These are phyloP conservation scores for Apiotrichum montevideense DNA, from an alignment of 1,284 basidiomycete species.

Conservation along the genomic window DNA sequence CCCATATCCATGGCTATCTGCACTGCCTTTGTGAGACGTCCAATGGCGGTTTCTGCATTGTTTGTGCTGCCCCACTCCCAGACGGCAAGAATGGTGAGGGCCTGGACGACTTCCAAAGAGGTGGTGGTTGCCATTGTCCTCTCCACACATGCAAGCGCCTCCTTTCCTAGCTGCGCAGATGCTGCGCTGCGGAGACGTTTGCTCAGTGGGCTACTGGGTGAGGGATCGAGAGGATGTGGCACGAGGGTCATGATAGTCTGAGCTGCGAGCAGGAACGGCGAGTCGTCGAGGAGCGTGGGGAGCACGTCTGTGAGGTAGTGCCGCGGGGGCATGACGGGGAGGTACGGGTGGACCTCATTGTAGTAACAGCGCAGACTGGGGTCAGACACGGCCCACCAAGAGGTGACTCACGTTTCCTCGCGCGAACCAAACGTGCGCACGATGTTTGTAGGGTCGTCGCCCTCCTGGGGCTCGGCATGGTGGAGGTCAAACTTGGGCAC, in stretches of 20 bases:
- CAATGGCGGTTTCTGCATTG: constrained; percentile 28
- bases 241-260: constrained; percentile 44
- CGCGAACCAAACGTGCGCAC: constrained; percentile 30
- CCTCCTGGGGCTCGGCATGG: constrained; percentile 14
- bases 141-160: constrained; percentile 24
- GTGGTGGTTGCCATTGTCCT: constrained; percentile 1
- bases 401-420: constrained; percentile 35
- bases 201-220: constrained; percentile 32
- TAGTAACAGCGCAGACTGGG: constrained; percentile 42
- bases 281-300: constrained; percentile 29
- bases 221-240: constrained; percentile 40
- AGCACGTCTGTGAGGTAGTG: constrained; percentile 31
- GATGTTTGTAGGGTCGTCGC: constrained; percentile 35
- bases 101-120: constrained; percentile 41
- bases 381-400: background rate
- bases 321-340: constrained; percentile 42
- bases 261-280: constrained; percentile 45
- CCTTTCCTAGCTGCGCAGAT: constrained; percentile 22
- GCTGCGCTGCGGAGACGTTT: constrained; percentile 34
- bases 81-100: constrained; percentile 38
- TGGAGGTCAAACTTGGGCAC: constrained; percentile 24
- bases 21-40: constrained; percentile 28
- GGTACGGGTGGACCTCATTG: constrained; percentile 45
- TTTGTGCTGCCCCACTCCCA: constrained; percentile 45
- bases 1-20: constrained; percentile 44